A percentile compares a stretch with the other conserved stretches of the same genome.
Evolutionary conservation across 176 grass and related monocot species (phyloP).

Genomic region (Triticum timopheevii): DNA sequence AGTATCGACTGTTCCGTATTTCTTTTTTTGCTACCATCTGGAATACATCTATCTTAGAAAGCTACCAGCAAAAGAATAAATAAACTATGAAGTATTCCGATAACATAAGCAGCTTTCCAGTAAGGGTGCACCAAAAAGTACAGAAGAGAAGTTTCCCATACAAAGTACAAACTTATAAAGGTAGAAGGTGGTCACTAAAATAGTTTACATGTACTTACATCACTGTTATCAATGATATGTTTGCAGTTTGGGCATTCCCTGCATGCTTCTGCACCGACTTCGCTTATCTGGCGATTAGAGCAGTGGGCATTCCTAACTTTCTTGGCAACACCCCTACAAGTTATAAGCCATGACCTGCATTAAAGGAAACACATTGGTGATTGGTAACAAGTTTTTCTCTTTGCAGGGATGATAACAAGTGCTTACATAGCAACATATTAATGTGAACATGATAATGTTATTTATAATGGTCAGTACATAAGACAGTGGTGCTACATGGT

Average conservation of each 20-base stretch:
- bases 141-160: neutral
- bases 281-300: slow-evolving; percentile 52
- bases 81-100: neutral
- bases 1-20: neutral
- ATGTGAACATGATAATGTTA: neutral
- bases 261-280: slow-evolving; percentile 55
- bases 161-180: slow-evolving; percentile 13
- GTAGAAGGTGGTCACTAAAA: neutral
- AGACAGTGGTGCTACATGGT: neutral
- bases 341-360: slow-evolving; percentile 77
- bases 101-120: neutral
- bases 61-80: neutral
- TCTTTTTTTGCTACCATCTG: neutral
- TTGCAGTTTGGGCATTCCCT: slow-evolving; percentile 82
- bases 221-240: slow-evolving; percentile 78
- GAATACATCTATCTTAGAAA: neutral
- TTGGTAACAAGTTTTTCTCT: too few relatives aligned
- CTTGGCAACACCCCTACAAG: slow-evolving; percentile 70
- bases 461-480: neutral
- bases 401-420: too few relatives aligned
- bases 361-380: too few relatives aligned
- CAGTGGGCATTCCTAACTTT: slow-evolving; percentile 66
- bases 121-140: neutral
- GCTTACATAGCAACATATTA: neutral
- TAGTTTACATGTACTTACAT: slow-evolving; percentile 58